Base-by-base conservation (phyloP, 495 filamentous ascomycete genomes). In the Penicillium subrubescens region DNA sequence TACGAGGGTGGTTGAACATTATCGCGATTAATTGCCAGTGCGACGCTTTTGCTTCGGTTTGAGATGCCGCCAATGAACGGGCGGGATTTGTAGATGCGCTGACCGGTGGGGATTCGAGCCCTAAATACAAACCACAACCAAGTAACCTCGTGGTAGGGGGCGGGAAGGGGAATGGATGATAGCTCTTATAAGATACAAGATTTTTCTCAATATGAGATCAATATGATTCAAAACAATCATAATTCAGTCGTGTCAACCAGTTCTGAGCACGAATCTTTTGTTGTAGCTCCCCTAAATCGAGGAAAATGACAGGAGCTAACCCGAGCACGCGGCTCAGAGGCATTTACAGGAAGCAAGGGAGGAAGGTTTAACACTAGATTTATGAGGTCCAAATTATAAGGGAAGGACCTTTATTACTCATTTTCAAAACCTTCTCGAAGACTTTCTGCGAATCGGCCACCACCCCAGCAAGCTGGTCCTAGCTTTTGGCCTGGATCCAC, bases 21-120 rank as follows among this genome's bases (percentile, higher is more conserved):
- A 19, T 55, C 10, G 50, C 19, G 35, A 58, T 56, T 34, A 34
- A 33, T 41, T 62, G 25, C 31, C 39, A 59, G 62, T 64, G 71
- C 64, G 66, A 44, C 61, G 43, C 37, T 63, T 60, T 55, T 51
- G 61, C 59, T 69, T 60, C 67, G 64, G 66, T 57, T 51, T 71
- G 44, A 62, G 67, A 59, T 67, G 64, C 67, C 67, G 64, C 67
- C 67, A 70, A 70, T 70, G 61, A 67, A 31, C 57, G 61, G 39
- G 50, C 64, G 21, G 43, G n/a, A 64, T 67, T 63, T 52, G 54
- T 29, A 56, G 67, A 60, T 64, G 58, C 41, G 54, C 64, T 64
- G 51, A 35, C 25, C 19, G 43, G 64, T 66, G 64, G 67, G 61
- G 58, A 62, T 50, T 62, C 3, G 64, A 53, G 64, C 59, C 59